Conservation (phyloP, 2,329 filamentous ascomycete species). For the Colletotrichum tropicicola region DNA sequence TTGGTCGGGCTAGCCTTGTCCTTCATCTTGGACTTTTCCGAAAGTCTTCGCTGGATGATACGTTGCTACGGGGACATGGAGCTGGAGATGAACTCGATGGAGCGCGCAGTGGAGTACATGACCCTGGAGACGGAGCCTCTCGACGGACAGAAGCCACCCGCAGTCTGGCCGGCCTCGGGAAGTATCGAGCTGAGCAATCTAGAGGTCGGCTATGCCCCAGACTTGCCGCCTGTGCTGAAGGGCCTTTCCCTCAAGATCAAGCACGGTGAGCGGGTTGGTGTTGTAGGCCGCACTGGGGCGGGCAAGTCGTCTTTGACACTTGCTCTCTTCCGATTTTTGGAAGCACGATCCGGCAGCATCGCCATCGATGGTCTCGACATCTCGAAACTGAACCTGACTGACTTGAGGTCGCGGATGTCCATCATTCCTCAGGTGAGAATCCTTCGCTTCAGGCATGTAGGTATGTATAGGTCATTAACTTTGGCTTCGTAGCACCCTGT, state of each 20-base stretch:
- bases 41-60: conserved; percentile 51
- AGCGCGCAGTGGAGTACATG: conserved; percentile 54
- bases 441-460: not conserved
- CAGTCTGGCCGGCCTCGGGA: conserved; percentile 79
- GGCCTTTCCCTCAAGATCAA: conserved; percentile 72
- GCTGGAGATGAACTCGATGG: conserved; percentile 51
- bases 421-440: conserved; percentile 63
- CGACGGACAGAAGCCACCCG: conserved; percentile 67
- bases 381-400: conserved; percentile 73
- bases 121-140: conserved; percentile 55
- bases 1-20: conserved; percentile 60
- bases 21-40: conserved; percentile 76
- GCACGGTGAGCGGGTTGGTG: conserved; percentile 75
- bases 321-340: conserved; percentile 79
- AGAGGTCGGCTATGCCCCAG: conserved; percentile 74
- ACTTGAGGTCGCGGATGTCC: conserved; percentile 74
- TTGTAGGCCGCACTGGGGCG: conserved; percentile 81
- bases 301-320: conserved; percentile 80
- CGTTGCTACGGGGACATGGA: conserved; percentile 47
- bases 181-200: conserved; percentile 76
- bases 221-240: conserved; percentile 75
- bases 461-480: conserved; percentile 58
- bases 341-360: conserved; percentile 71
- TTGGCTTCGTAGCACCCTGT: conserved; percentile 71
- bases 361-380: conserved; percentile 79